Evolutionary conservation across 2,329 filamentous ascomycete genomes (phyloP).

Genomic region (Hymenoscyphus infarciens): DNA sequence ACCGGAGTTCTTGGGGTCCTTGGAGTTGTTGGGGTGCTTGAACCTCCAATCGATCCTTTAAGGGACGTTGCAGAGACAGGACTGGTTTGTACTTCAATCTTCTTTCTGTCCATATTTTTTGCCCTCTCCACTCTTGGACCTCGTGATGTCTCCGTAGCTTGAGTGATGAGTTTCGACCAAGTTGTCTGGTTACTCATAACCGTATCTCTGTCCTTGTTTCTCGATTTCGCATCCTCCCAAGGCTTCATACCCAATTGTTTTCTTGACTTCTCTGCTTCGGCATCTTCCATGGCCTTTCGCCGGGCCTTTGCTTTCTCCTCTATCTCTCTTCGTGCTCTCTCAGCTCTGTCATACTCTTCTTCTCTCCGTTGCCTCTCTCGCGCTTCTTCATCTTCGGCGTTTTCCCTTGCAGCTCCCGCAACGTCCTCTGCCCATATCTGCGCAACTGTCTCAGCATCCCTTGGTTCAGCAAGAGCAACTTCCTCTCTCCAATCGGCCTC

Average conservation of each 20-base stretch:
- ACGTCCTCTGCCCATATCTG: neutral
- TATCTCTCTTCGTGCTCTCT: neutral
- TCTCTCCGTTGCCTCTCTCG: neutral
- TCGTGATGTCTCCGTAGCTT: neutral
- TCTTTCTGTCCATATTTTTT: neutral
- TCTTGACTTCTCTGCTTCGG: neutral
- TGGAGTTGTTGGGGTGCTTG: neutral
- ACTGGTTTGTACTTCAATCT: neutral
- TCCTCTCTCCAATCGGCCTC: neutral
- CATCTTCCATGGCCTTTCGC: neutral
- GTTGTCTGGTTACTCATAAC: constrained; percentile 1
- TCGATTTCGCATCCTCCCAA: neutral
- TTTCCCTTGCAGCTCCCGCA: neutral
- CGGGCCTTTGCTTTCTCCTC: neutral
- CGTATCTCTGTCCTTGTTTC: neutral
- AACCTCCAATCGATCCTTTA: neutral
- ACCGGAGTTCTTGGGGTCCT: neutral
- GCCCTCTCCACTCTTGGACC: neutral
- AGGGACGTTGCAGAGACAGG: neutral
- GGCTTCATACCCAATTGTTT: neutral
- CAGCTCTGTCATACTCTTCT: neutral
- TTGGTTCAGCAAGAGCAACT: neutral
- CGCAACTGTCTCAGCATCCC: neutral
- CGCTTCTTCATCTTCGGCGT: too few relatives aligned
- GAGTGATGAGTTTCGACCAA: neutral